Base-by-base conservation (phyloP, 108 stramenopile species). In the Skeletonema menzelii region DNA sequence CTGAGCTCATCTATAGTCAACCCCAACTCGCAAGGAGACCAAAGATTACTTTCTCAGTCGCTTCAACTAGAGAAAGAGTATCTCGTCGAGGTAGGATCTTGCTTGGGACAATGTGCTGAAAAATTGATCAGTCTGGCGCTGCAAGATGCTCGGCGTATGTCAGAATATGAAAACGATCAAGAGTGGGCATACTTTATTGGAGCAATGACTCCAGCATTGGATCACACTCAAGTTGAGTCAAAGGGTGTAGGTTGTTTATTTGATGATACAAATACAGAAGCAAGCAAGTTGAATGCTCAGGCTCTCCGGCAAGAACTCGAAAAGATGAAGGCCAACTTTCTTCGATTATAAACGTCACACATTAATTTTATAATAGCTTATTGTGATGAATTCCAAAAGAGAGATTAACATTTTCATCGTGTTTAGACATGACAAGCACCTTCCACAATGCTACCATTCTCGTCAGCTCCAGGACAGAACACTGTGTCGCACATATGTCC, bases 221-320 rank as follows among this genome's bases (percentile, higher is more conserved):
- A 76, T 47, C 75, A 76, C 30, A 76, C 75, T 8, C 71, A 72
- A 60, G 72, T 76, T 13, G 75, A 76, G 49, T 35, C 70, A 20
- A 76, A 71, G 49, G 49, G 49, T 53, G 49, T 53, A 53, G 49
- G 49, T 20, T 53, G 49, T 53, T 53, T 53, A 10, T 53, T 53
- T 10, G 49, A 53, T 53, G 49, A 53, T 53, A 10, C 49, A 5
- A 53, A 8, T 22, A 22, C 22, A 53, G 20, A 53, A 22, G 22
- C 19, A 22, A 53, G 22, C n/a, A 53, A 22, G 49, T 24, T 53
- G 49, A 53, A 53, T 53, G 49, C 49, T 22, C 49, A 53, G 22
- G 49, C 49, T 20, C 49, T 53, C 17, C 49, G 49, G 22, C 49
- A 53, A 22, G 49, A 53, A 53, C 19, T 53, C 22, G 49, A 53